These are phyloP conservation scores for Nissolia schottii DNA, from an alignment of 306 rosid species.

Conservation along the genomic window DNA sequence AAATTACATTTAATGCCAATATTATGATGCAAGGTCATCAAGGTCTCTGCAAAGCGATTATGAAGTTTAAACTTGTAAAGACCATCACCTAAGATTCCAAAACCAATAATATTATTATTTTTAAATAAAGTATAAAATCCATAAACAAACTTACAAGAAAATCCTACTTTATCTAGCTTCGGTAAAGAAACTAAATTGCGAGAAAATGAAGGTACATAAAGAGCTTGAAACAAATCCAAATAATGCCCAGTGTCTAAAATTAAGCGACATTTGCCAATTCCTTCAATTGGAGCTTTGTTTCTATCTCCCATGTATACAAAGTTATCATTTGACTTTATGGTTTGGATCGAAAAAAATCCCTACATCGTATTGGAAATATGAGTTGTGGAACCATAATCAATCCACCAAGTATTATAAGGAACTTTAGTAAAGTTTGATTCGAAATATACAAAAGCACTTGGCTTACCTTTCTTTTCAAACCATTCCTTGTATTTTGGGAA, in stretches of 20 bases:
- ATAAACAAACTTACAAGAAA: not conserved
- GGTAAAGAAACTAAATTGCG: not conserved
- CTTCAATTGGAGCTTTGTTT: not conserved
- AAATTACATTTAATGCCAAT: not conserved
- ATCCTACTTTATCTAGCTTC: not conserved
- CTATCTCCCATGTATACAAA: not conserved
- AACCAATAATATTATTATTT: not conserved
- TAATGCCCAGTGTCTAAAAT: not conserved
- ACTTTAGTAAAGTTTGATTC: not conserved
- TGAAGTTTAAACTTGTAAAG: not conserved
- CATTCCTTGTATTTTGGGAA: not conserved
- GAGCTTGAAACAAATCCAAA: not conserved
- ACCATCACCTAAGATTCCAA: not conserved
- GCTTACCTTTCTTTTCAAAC: not conserved
- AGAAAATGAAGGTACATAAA: not conserved
- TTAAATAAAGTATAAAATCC: not conserved
- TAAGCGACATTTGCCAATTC: not conserved
- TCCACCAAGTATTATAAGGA: too few species aligned
- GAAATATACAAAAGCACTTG: not conserved
- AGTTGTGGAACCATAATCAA: too few species aligned
- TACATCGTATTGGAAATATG: not conserved
- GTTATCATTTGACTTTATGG: not conserved
- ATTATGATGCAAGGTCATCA: not conserved
- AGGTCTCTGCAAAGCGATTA: not conserved
- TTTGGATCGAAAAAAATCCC: not conserved